These are phyloP conservation scores for Anaeramoeba flamelloides DNA, from an alignment of 78 protist genomes.

Conservation along the genomic window DNA sequence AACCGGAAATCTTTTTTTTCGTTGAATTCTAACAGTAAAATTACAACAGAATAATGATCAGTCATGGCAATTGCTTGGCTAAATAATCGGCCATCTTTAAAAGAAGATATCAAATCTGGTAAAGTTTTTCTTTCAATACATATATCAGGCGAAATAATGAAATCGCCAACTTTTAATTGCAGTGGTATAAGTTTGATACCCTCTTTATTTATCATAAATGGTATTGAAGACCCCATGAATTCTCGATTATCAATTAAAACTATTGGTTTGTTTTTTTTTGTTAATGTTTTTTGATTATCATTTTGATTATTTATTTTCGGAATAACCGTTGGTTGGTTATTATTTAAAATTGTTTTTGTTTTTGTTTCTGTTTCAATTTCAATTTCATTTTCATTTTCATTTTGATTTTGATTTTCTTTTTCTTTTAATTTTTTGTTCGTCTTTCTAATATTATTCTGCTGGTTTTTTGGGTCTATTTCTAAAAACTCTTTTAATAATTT, in stretches of 20 bases:
- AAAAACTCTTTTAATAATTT: too few species aligned
- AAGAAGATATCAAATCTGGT: not conserved
- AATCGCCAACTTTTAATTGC: not conserved
- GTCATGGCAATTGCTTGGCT: not conserved
- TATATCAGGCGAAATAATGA: not conserved
- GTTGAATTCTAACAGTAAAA: not conserved
- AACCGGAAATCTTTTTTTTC: not conserved
- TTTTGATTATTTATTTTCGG: too few species aligned
- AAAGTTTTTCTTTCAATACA: not conserved
- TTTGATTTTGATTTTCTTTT: not conserved
- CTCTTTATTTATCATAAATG: not conserved
- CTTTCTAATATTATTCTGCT: not conserved
- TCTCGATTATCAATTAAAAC: not conserved
- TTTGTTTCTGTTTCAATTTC: not conserved
- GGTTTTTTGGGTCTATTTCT: not conserved
- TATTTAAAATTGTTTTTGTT: too few species aligned
- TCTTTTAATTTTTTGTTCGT: not conserved
- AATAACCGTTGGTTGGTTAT: too few species aligned
- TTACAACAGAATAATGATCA: not conserved
- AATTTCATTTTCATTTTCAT: not conserved
- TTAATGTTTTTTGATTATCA: not conserved
- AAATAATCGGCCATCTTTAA: not conserved
- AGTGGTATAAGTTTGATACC: not conserved
- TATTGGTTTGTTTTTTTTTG: not conserved
- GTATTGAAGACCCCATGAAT: not conserved